A percentile compares a stretch with the other conserved stretches of the same genome.
Conservation (phyloP, 257 asterid species). For the Fraxinus anomala region DNA sequence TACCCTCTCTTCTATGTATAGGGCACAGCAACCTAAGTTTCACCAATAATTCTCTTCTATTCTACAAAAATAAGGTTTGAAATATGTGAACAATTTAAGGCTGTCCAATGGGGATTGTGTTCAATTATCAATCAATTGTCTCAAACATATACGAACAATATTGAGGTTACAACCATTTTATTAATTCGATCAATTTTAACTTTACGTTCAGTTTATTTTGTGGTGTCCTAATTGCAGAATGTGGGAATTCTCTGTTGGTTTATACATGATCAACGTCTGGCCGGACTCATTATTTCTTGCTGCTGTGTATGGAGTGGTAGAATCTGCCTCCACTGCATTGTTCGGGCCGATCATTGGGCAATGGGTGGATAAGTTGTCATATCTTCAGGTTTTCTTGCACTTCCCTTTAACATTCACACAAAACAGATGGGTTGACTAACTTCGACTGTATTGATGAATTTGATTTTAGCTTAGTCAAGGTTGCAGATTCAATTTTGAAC, state of each 20-base stretch:
- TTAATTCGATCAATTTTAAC: conserved; percentile 4
- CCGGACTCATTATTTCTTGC: conserved; percentile 81
- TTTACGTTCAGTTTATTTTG: background rate
- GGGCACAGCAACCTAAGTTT: background rate
- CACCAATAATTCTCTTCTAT: background rate
- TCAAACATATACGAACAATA: background rate
- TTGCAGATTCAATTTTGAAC: background rate
- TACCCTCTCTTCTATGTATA: background rate
- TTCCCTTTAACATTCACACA: background rate
- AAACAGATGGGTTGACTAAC: background rate
- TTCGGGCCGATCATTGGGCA: conserved; percentile 78
- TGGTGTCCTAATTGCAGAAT: conserved; percentile 46
- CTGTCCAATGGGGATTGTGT: background rate
- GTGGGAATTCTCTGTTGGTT: conserved; percentile 97
- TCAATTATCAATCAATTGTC: background rate
- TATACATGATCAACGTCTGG: conserved; percentile 91
- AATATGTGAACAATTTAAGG: background rate
- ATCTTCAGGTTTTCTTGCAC: conserved; percentile 50
- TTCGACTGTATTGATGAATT: background rate
- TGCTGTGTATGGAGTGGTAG: conserved; percentile 84
- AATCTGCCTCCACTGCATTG: conserved; percentile 70
- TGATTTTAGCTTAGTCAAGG: background rate
- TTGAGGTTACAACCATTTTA: background rate
- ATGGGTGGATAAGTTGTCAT: conserved; percentile 64
- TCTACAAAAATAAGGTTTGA: background rate